Evolutionary conservation across 371 early-diverging fungal genomes (phyloP).

Genomic region (Apophysomyces variabilis): DNA sequence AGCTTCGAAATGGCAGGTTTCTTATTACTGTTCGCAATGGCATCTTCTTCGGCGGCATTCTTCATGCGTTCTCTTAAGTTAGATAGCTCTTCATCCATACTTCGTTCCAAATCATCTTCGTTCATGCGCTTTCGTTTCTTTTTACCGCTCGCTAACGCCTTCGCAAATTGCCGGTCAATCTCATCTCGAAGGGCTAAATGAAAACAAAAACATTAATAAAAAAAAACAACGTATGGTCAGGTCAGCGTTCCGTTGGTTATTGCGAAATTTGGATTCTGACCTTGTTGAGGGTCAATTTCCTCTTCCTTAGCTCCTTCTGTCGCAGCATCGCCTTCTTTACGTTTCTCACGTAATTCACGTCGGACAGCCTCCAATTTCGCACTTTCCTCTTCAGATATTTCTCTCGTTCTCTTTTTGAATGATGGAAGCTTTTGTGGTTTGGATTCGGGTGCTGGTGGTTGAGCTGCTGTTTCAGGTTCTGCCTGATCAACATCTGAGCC

Average conservation of each 20-base stretch:
- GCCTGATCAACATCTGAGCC: conserved; percentile 25
- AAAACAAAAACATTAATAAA: neutral
- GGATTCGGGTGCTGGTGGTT: conserved; percentile 6
- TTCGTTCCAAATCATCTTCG: conserved; percentile 64
- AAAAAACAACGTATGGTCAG: neutral
- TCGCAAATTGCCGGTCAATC: conserved; percentile 65
- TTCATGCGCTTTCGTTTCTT: conserved; percentile 66
- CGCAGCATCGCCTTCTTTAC: conserved; percentile 14
- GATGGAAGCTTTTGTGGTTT: conserved; percentile 38
- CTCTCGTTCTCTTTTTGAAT: conserved; percentile 43
- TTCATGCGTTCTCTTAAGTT: conserved; percentile 81
- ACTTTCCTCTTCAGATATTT: conserved; percentile 37
- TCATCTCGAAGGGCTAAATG: conserved; percentile 54
- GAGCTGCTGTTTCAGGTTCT: conserved; percentile 9
- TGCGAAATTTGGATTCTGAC: neutral
- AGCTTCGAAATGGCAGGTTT: conserved; percentile 87
- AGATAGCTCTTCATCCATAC: conserved; percentile 68
- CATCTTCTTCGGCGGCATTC: conserved; percentile 79
- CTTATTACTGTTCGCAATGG: conserved; percentile 72
- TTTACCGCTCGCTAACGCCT: conserved; percentile 65
- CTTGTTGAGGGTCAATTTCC: conserved; percentile 44
- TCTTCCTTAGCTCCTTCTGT: conserved; percentile 29
- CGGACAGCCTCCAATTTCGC: conserved; percentile 40
- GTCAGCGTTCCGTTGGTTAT: neutral
- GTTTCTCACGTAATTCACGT: conserved; percentile 39